Conservation (phyloP, 108 stramenopile species). For the Nitzschia palea region DNA sequence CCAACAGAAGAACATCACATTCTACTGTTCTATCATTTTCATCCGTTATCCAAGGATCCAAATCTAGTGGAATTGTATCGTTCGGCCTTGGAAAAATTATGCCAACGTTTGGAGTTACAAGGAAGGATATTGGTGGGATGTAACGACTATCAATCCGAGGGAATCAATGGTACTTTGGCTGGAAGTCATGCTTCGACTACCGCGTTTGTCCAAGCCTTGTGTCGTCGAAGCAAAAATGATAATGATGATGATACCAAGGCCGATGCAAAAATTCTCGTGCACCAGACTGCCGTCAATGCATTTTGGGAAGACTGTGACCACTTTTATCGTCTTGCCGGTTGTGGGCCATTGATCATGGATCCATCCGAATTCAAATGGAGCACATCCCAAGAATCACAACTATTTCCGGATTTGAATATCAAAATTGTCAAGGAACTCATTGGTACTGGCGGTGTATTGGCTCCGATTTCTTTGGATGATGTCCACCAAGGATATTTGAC, state of each 20-base stretch:
- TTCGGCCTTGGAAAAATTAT: conserved; percentile 52
- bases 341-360: conserved; percentile 42
- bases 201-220: conserved; percentile 53
- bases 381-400: background rate
- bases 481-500: conserved; percentile 76
- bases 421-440: conserved; percentile 83
- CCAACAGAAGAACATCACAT: too few species aligned
- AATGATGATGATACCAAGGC: background rate
- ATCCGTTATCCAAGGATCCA: conserved; percentile 52
- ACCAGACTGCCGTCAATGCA: conserved; percentile 4
- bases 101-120: conserved; percentile 47
- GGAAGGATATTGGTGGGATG: conserved; percentile 77
- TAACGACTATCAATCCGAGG: conserved; percentile 58
- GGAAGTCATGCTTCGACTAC: conserved; percentile 43
- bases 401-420: conserved; percentile 83
- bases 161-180: conserved; percentile 84
- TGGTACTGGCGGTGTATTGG: conserved; percentile 71
- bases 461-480: conserved; percentile 55
- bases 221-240: conserved; percentile 7
- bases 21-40: conserved; percentile 86
- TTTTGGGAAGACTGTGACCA: conserved; percentile 50
- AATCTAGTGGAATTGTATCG: conserved; percentile 50
- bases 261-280: background rate
- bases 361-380: conserved; percentile 75
- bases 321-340: conserved; percentile 44